Evolutionary conservation across 2,329 filamentous ascomycete genomes (phyloP), one percentile per base, ranked within the genome.

Genomic region (Alternaria sp.): DNA sequence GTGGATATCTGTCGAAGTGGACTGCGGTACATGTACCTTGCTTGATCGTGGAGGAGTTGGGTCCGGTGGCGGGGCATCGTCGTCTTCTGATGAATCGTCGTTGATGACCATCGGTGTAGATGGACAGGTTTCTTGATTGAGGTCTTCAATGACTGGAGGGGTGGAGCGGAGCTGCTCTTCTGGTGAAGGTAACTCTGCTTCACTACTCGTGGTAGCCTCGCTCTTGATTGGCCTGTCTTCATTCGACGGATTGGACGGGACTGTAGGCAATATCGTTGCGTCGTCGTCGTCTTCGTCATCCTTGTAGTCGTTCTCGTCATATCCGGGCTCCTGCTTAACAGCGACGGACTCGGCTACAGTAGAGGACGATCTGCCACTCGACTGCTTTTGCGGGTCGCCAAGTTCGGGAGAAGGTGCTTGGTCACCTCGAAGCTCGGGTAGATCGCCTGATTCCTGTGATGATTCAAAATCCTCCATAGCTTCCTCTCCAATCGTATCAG

Each of bases 31-130:
- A 19, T 5, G 36, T 23, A 11, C 51, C 13, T 23, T 62, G 30
- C 17, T 36, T 57, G 51, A 54, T 23, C 15, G 58, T 21, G 66
- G 58, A 45, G 57, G 68, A 1, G 54, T 66, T 30, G 40, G 17
- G 9, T 61, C 54, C 13, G 60, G 57, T 12, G 55, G 21, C 11
- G 49, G 17, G 3, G 49, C 64, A 1, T 57, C 68, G 7, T 69
- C 70, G 19, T 71, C 70, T 17, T 70, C 66, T 3, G 69, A 70
- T 13, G 69, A 67, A 4, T 70, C 71, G 43, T 74, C 65, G n/a
- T 63, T 65, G 12, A 77, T 66, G 9, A 68, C 56, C 69, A 76
- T 74, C 7, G 73, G 72, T 6, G 71, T 72, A 12, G 73, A 74
- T 17, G 70, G 68, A 15, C 66, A 64, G 11, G 70, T 70, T 4